Conservation (phyloP, 192 early-diverging fungal species). For the Pilobolus umbonatus region DNA sequence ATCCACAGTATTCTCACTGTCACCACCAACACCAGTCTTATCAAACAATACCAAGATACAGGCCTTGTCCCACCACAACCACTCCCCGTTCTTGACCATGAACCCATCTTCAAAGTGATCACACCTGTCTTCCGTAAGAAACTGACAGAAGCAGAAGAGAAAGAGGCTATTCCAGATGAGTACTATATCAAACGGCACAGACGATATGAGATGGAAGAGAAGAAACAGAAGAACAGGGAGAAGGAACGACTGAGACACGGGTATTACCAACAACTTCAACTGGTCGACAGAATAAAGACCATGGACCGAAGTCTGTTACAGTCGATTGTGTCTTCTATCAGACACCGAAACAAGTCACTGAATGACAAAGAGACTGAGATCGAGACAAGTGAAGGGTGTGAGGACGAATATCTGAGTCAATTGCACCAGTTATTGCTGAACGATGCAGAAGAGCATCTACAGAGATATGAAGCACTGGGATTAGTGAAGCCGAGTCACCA, state of each 20-base stretch:
- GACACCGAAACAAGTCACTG: conserved; percentile 19
- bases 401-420: conserved; percentile 17
- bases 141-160: not conserved
- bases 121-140: not conserved
- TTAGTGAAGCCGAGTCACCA: conserved; percentile 10
- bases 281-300: conserved; percentile 44
- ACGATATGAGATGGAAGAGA: conserved; percentile 51
- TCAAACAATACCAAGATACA: not conserved
- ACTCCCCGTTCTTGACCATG: not conserved
- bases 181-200: conserved; percentile 47
- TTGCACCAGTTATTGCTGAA: conserved; percentile 35
- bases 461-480: conserved; percentile 44
- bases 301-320: conserved; percentile 38
- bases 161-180: conserved; percentile 33
- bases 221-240: conserved; percentile 53
- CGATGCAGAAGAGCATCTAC: conserved; percentile 44
- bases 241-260: conserved; percentile 48
- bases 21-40: not conserved
- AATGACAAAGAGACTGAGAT: no score
- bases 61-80: not conserved
- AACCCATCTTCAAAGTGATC: not conserved
- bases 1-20: not conserved
- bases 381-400: not conserved
- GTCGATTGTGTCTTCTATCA: conserved; percentile 19
- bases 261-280: conserved; percentile 49